A percentile compares a stretch with the other conserved stretches of the same genome.
These are phyloP conservation scores for Fusarium lateritium DNA, from an alignment of 2,329 filamentous ascomycete genomes.

Conservation along the genomic window DNA sequence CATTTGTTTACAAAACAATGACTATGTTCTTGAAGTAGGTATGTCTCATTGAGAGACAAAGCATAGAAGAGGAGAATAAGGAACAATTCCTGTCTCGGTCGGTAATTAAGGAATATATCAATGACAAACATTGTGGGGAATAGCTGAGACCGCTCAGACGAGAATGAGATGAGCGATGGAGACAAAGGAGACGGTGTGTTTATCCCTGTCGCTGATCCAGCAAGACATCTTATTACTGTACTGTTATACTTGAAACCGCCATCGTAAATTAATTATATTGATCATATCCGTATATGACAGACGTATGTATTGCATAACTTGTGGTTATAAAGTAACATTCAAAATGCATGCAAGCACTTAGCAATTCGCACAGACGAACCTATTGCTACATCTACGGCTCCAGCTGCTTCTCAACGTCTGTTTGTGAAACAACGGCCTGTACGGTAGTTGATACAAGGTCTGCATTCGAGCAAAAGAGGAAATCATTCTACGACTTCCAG, in stretches of 20 bases:
- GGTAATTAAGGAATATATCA: neutral
- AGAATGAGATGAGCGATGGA: neutral
- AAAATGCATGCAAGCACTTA: neutral
- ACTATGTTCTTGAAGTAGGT: neutral
- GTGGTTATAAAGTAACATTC: neutral
- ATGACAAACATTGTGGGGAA: neutral
- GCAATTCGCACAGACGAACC: neutral
- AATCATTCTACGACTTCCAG: neutral
- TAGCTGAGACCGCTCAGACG: neutral
- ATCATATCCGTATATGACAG: neutral
- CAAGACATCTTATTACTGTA: neutral
- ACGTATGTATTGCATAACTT: neutral
- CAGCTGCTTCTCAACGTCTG: constrained; percentile 8
- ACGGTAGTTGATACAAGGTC: constrained; percentile 1
- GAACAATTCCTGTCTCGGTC: neutral
- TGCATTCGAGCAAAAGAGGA: neutral
- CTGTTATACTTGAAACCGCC: constrained; percentile 5
- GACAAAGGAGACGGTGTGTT: constrained; percentile 1
- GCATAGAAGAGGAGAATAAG: neutral
- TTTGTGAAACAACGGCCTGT: constrained; percentile 12
- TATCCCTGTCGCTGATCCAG: constrained; percentile 30
- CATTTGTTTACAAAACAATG: neutral
- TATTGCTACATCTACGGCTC: neutral
- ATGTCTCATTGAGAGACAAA: neutral
- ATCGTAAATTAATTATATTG: neutral